Evolutionary conservation across 2,329 filamentous ascomycete species (phyloP).

Genomic region (Diaporthe nobilis): DNA sequence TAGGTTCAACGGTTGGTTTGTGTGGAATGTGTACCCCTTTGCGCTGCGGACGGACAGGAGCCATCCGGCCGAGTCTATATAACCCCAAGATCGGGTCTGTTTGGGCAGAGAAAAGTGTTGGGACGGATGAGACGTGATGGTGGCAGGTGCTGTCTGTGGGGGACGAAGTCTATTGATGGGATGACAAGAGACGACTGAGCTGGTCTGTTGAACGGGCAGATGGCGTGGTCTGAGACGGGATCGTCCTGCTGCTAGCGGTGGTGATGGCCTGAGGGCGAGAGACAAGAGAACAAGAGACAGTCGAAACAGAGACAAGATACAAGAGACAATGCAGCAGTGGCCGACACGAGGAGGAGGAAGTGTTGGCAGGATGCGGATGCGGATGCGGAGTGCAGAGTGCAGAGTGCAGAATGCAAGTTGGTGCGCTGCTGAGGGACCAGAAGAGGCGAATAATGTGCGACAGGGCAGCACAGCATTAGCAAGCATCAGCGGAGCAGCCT

Average conservation of each 20-base stretch:
- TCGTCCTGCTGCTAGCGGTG: slow-evolving; percentile 28
- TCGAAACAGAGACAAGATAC: neutral
- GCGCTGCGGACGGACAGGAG: slow-evolving; percentile 37
- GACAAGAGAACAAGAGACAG: neutral
- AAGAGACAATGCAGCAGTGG: neutral
- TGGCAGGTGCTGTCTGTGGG: slow-evolving; percentile 23
- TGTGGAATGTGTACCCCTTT: slow-evolving; percentile 42
- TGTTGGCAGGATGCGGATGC: slow-evolving; percentile 14
- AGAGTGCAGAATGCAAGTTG: slow-evolving; percentile 16
- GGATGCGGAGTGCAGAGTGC: slow-evolving; percentile 1
- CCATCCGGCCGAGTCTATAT: slow-evolving; percentile 38
- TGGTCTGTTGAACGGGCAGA: slow-evolving; percentile 15
- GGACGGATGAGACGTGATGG: slow-evolving; percentile 21
- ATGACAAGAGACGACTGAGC: slow-evolving; percentile 14
- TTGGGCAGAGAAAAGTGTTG: slow-evolving; percentile 34
- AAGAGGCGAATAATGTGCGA: slow-evolving; percentile 22
- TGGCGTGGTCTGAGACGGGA: slow-evolving; percentile 25
- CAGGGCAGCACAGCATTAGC: slow-evolving; percentile 5
- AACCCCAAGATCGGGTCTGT: slow-evolving; percentile 36
- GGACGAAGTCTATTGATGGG: slow-evolving; percentile 29
- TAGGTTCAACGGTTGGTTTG: slow-evolving; percentile 34
- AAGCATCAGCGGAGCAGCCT: neutral
- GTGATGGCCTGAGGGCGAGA: slow-evolving; percentile 16
- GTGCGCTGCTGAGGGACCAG: slow-evolving; percentile 8
- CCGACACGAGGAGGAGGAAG: neutral